phyloP scores from a whole-genome alignment of 2,329 filamentous ascomycete genomes.

The Pezicula neosporulosa region DNA sequence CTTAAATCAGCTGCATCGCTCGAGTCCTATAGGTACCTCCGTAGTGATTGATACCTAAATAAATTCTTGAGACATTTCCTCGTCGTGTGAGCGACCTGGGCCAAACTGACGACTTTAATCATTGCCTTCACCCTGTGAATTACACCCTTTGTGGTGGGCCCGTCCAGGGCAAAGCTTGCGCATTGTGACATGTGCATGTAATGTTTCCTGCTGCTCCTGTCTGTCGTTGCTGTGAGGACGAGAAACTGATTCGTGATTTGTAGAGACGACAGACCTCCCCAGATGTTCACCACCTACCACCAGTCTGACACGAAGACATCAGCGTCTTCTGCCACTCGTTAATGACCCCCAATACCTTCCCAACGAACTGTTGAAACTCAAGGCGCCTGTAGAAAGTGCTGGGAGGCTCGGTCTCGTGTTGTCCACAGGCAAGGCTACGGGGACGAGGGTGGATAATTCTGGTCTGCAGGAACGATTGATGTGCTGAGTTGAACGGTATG shows the following conservation, averaged over 20 bases:
- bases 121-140: conserved; percentile 1
- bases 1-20: conserved; percentile 1
- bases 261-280: conserved; percentile 14
- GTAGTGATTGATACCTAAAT: not conserved
- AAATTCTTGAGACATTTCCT: conserved; percentile 5
- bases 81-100: conserved; percentile 13
- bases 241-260: conserved; percentile 18
- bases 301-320: conserved; percentile 12
- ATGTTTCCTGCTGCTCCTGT: conserved; percentile 8
- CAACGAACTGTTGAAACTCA: not conserved
- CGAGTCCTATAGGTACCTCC: not conserved
- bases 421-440: not conserved
- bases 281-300: conserved; percentile 11
- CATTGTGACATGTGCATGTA: conserved; percentile 9
- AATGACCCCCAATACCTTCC: conserved; percentile 1
- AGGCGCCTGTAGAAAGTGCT: not conserved
- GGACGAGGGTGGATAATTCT: no score
- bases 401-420: not conserved
- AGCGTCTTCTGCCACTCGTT: conserved; percentile 20
- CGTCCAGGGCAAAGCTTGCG: conserved; percentile 18
- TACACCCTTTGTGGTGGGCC: conserved; percentile 20
- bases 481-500: not conserved
- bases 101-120: conserved; percentile 1
- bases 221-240: conserved; percentile 20
- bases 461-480: no score